Percentiles rank a stretch among this genome's conserved stretches.
These are phyloP conservation scores for Epichloe aotearoae DNA, from an alignment of 2,329 filamentous ascomycete species.

Conservation along the genomic window DNA sequence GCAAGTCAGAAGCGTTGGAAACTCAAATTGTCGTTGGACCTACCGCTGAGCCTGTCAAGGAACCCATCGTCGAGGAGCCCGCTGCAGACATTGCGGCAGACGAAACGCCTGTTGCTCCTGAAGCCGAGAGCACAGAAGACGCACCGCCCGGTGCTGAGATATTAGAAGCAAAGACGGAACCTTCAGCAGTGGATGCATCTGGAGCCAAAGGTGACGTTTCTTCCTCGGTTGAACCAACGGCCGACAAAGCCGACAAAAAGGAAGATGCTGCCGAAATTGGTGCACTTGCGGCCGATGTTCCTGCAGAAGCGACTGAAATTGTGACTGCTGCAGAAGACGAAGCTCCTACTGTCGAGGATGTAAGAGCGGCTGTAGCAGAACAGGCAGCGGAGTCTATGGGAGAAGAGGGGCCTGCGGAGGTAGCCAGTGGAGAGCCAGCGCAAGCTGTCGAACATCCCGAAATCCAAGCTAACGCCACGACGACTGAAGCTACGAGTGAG, in stretches of 20 bases:
- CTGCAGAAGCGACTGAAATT: background rate
- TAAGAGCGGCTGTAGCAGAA: constrained; percentile 5
- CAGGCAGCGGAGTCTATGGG: constrained; percentile 8
- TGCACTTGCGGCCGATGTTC: background rate
- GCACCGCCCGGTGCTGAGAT: no score
- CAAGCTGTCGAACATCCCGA: background rate
- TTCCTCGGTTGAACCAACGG: background rate
- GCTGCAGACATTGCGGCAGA: background rate
- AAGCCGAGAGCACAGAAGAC: background rate
- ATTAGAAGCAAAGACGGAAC: background rate
- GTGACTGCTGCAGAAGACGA: background rate
- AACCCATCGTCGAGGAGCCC: background rate
- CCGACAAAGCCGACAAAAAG: background rate
- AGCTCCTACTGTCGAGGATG: constrained; percentile 5
- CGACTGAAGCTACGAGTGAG: background rate
- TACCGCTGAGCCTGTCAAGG: background rate
- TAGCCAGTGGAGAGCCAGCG: constrained; percentile 1
- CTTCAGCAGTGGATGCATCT: background rate
- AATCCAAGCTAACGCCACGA: background rate
- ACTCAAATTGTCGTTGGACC: background rate
- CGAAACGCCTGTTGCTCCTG: background rate
- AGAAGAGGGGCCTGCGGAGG: constrained; percentile 3
- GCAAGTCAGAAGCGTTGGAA: background rate
- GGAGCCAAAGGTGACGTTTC: background rate
- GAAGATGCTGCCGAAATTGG: background rate